Base-by-base conservation (phyloP, 371 early-diverging fungal species). In the Haplosporangium sp. region DNA sequence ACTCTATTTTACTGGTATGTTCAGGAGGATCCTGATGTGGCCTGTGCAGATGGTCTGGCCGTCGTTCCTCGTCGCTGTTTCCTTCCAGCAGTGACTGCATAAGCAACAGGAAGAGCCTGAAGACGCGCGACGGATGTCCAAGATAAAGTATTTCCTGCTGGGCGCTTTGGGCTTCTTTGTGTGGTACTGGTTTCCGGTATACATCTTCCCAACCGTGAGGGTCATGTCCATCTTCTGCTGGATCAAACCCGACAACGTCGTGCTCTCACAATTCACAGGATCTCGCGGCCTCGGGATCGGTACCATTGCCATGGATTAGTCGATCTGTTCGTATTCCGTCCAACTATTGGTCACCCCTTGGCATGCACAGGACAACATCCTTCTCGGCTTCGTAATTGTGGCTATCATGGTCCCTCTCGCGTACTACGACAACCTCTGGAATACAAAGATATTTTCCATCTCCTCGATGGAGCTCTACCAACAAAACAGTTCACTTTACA, bases 1-100 rank as follows among this genome's bases (percentile, higher is more conserved):
- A 11, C 94, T 89, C 73, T 92, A 93, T 16, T 84, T 95, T 51
- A 91, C 95, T 21, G 96, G 95, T 51, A 59, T 92, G 7, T 74
- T 85, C 52, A 87, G 93, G 43, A 82, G 86, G 20, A 92, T 86
- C 77, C 81, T 95, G 18, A 93, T 96, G 23, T 84, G 88, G 37
- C 95, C 95, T 20, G 82, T 86, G 0, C 82, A 83, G 11, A 94
- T 95, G 94, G 81, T 94, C 16, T 95, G 95, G 95, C 95, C 95
- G 6, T 77, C 85, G 1, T 85, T 82, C 23, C 82, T 96, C 16
- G 86, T 93, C 23, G 85, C 83, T n/a, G 88, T 92, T 10, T 89
- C 95, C 0, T 70, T 95, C 41, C 85, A 93, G 61, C 82, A 83
- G 11, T 85, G 93, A 0, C 84, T 94, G 18, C 94, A 48, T 48